These are phyloP conservation scores for Fereydounia khargensis DNA, from an alignment of 1,284 basidiomycete genomes.

Conservation along the genomic window DNA sequence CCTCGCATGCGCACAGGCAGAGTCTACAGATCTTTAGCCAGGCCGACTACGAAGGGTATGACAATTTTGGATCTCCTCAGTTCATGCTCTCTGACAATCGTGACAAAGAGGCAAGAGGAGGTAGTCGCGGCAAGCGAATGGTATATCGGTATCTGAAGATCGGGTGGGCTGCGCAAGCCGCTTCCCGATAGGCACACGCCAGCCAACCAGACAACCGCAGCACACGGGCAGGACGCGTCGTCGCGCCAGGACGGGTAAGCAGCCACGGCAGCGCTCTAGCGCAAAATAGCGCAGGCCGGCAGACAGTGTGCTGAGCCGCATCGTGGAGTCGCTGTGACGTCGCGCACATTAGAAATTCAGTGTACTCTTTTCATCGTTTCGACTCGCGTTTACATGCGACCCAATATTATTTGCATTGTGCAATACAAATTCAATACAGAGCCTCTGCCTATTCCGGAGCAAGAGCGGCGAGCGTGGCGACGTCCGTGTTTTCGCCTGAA, in stretches of 20 bases:
- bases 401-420: conserved; percentile 2
- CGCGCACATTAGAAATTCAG: too few species aligned
- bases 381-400: conserved; percentile 6
- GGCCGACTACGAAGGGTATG: conserved; percentile 27
- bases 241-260: too few species aligned
- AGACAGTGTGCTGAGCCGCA: too few species aligned
- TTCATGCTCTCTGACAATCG: conserved; percentile 4
- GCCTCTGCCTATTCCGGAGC: too few species aligned
- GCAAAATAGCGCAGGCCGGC: too few species aligned
- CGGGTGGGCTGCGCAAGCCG: conserved; percentile 7
- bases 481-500: too few species aligned
- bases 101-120: conserved; percentile 6
- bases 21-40: conserved; percentile 12
- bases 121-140: conserved; percentile 13
- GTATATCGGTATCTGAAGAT: conserved; percentile 27
- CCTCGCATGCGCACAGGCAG: neutral
- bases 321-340: too few species aligned
- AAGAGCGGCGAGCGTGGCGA: too few species aligned
- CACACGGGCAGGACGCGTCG: too few species aligned
- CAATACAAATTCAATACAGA: neutral
- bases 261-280: too few species aligned
- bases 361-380: too few species aligned
- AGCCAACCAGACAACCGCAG: neutral
- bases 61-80: conserved; percentile 38
- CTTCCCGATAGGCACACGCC: neutral